Conservation (phyloP, 1,139 yeast genomes). For the Wickerhamomyces sp. region DNA sequence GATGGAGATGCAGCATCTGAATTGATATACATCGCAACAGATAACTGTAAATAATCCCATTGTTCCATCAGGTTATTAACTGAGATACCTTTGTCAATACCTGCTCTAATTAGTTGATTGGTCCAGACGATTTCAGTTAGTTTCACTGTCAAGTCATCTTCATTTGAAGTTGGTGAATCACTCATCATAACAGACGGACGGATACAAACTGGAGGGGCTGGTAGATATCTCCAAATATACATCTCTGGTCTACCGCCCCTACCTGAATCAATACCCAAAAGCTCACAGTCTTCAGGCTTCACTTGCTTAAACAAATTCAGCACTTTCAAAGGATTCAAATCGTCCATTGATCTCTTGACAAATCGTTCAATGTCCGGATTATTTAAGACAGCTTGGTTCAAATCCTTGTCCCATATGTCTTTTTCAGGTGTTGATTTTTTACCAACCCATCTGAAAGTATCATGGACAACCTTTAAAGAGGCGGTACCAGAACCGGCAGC, state of each 20-base stretch:
- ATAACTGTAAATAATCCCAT: constrained; percentile 94
- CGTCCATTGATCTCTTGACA: constrained; percentile 85
- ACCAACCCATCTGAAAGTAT: constrained; percentile 93
- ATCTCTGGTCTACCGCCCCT: constrained; percentile 93
- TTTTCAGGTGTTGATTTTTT: constrained; percentile 86
- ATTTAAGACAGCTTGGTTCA: constrained; percentile 62
- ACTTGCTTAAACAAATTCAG: constrained; percentile 83
- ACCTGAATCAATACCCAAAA: constrained; percentile 84
- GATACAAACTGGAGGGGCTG: constrained; percentile 98
- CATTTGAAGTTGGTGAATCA: constrained; percentile 83
- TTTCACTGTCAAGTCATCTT: constrained; percentile 95
- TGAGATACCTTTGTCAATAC: constrained; percentile 91
- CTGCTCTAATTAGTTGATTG: constrained; percentile 86
- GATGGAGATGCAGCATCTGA: constrained; percentile 92
- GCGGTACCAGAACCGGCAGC: constrained; percentile 92
- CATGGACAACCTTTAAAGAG: constrained; percentile 91
- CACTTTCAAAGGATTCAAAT: constrained; percentile 88
- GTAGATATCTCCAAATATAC: constrained; percentile 94
- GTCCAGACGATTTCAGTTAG: constrained; percentile 97
- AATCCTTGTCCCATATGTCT: constrained; percentile 79
- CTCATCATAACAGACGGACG: constrained; percentile 96
- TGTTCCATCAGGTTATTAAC: constrained; percentile 94
- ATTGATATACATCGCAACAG: constrained; percentile 96
- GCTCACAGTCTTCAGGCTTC: constrained; percentile 82
- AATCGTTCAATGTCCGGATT: constrained; percentile 90